These are phyloP conservation scores for Trichoderma koningiopsis DNA, from an alignment of 2,329 filamentous ascomycete genomes.

Conservation along the genomic window DNA sequence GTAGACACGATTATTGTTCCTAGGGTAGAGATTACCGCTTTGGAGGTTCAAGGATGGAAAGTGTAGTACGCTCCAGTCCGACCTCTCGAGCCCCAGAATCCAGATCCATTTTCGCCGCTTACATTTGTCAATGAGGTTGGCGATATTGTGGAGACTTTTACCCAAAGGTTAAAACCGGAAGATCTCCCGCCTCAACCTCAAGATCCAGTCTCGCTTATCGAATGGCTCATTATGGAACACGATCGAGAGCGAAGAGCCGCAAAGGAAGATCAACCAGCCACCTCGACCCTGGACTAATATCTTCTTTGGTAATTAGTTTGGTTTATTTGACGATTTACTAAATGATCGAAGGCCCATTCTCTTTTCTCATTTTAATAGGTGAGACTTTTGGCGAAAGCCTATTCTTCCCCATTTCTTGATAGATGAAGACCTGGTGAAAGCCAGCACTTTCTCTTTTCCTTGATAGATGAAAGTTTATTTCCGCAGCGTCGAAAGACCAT, in stretches of 20 bases:
- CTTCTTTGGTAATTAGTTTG: no score
- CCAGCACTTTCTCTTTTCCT: no score
- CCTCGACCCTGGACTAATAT: not conserved
- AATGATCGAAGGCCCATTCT: no score
- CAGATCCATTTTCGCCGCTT: not conserved
- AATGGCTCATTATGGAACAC: not conserved
- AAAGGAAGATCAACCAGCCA: not conserved
- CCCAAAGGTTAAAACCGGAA: not conserved
- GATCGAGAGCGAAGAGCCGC: not conserved
- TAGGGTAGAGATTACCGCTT: not conserved
- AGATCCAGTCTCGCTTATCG: not conserved
- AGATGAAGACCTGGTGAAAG: no score
- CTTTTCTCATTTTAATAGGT: no score
- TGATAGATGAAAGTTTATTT: no score
- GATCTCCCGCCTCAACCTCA: not conserved
- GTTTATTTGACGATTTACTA: no score
- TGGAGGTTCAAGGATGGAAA: conserved; percentile 25
- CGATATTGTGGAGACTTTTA: not conserved
- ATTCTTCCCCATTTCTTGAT: no score
- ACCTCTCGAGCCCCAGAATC: no score
- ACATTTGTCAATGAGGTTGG: not conserved
- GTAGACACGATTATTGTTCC: not conserved
- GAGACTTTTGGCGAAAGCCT: no score
- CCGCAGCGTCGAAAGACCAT: no score
- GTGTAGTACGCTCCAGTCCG: conserved; percentile 21